Percentiles rank a stretch among this genome's conserved stretches.
Conservation (phyloP, 805 yeast genomes). For the Clavispora phyllophila region DNA sequence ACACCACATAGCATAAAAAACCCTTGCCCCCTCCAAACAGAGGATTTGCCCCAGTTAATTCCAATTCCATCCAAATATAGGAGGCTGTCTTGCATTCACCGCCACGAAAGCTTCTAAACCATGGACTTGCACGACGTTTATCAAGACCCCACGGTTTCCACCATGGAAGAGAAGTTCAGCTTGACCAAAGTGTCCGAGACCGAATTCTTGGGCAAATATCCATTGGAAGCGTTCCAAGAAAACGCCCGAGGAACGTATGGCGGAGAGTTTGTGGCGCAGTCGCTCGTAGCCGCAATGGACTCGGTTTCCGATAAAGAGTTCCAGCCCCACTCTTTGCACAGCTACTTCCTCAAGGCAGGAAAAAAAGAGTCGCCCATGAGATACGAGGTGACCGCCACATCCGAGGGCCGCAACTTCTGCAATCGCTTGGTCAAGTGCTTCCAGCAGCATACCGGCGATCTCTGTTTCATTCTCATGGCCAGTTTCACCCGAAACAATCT, state of each 20-base stretch:
- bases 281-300: slow-evolving; percentile 25
- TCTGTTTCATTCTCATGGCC: slow-evolving; percentile 20
- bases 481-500: slow-evolving; percentile 21
- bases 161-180: slow-evolving; percentile 18
- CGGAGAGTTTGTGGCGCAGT: slow-evolving; percentile 24
- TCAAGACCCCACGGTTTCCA: slow-evolving; percentile 8
- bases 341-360: slow-evolving; percentile 26
- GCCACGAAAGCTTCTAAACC: no score
- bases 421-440: slow-evolving; percentile 20
- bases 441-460: slow-evolving; percentile 15
- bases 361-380: slow-evolving; percentile 16
- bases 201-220: slow-evolving; percentile 20
- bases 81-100: no score
- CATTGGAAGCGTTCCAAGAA: slow-evolving; percentile 18
- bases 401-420: slow-evolving; percentile 22
- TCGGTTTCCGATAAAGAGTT: slow-evolving; percentile 19
- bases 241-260: slow-evolving; percentile 26
- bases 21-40: background rate
- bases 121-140: slow-evolving; percentile 11
- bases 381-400: slow-evolving; percentile 20
- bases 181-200: slow-evolving; percentile 9
- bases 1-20: background rate
- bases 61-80: no score
- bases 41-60: no score
- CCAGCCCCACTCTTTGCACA: slow-evolving; percentile 24